phyloP scores from a whole-genome alignment of 2,329 filamentous ascomycete genomes.

The Reticulascus tulasneorum region DNA sequence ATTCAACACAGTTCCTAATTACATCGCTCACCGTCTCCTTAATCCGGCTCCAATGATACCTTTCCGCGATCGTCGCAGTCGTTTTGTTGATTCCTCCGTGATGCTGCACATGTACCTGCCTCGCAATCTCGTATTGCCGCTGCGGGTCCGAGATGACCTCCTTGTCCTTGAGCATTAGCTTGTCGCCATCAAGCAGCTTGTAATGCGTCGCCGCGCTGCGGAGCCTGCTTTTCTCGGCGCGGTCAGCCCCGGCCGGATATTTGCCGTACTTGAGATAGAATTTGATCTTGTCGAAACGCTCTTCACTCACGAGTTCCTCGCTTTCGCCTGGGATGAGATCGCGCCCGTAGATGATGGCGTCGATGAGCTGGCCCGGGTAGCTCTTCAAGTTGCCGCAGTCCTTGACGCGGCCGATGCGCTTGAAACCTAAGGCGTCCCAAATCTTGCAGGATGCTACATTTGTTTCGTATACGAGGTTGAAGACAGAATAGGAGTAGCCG shows the following conservation, averaged over 20 bases:
- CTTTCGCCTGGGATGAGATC: slow-evolving; percentile 51
- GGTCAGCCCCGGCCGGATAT: slow-evolving; percentile 89
- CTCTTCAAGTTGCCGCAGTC: slow-evolving; percentile 67
- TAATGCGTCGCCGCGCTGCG: slow-evolving; percentile 94
- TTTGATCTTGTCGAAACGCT: slow-evolving; percentile 97
- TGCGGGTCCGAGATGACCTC: slow-evolving; percentile 91
- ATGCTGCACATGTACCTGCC: slow-evolving; percentile 65
- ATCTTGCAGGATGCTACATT: slow-evolving; percentile 87
- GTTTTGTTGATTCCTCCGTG: slow-evolving; percentile 99
- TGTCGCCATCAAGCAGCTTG: slow-evolving; percentile 73
- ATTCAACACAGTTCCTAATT: slow-evolving; percentile 86
- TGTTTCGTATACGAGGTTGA: slow-evolving; percentile 92
- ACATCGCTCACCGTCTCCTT: slow-evolving; percentile 96
- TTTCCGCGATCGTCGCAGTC: slow-evolving; percentile 87
- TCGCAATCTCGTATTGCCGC: slow-evolving; percentile 85
- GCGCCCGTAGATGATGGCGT: slow-evolving; percentile 75
- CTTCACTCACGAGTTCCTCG: slow-evolving; percentile 85
- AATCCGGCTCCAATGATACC: slow-evolving; percentile 96
- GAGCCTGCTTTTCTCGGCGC: slow-evolving; percentile 91
- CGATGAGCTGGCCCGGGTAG: slow-evolving; percentile 63
- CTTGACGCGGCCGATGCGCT: slow-evolving; percentile 81
- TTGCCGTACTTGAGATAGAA: slow-evolving; percentile 94
- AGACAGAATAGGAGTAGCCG: slow-evolving; percentile 88
- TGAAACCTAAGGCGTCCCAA: slow-evolving; percentile 90
- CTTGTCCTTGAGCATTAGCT: slow-evolving; percentile 95